phyloP scores from a whole-genome alignment of 768 basidiomycete species.

The Mycena galopus region DNA sequence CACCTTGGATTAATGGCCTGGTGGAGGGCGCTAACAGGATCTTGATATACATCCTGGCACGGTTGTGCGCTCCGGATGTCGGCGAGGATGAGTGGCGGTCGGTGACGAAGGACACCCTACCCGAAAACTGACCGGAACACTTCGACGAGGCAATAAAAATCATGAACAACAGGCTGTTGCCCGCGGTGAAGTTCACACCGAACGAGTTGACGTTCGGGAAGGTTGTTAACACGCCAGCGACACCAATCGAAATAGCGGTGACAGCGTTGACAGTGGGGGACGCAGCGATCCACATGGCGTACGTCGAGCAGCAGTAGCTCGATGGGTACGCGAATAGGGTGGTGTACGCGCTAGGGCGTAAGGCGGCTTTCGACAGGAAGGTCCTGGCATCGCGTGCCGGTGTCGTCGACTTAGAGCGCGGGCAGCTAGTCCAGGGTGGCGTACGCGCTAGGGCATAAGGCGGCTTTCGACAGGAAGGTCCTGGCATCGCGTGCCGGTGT shows the following conservation, averaged over 20 bases:
- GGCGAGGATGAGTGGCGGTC: constrained; percentile 26
- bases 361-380: constrained; percentile 44
- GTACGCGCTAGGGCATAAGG: constrained; percentile 42
- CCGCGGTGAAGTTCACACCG: constrained; percentile 24
- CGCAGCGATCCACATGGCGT: constrained; percentile 42
- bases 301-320: constrained; percentile 45
- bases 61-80: constrained; percentile 38
- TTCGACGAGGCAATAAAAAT: constrained; percentile 32
- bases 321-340: constrained; percentile 43
- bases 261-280: constrained; percentile 3
- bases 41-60: constrained; percentile 35
- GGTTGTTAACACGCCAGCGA: constrained; percentile 44
- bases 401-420: constrained; percentile 41
- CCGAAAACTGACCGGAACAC: constrained; percentile 38
- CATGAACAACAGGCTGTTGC: constrained; percentile 42
- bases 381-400: constrained; percentile 28
- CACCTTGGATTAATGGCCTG: constrained; percentile 46
- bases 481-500: constrained; percentile 21
- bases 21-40: constrained; percentile 42
- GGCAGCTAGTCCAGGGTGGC: constrained; percentile 43
- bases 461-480: constrained; percentile 44
- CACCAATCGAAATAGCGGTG: constrained; percentile 12
- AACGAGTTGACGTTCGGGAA: constrained; percentile 49
- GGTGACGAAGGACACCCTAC: constrained; percentile 30
- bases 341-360: constrained; percentile 39